Conservation (phyloP, 108 stramenopile species). For the Cyclostephanos tholiformis region DNA sequence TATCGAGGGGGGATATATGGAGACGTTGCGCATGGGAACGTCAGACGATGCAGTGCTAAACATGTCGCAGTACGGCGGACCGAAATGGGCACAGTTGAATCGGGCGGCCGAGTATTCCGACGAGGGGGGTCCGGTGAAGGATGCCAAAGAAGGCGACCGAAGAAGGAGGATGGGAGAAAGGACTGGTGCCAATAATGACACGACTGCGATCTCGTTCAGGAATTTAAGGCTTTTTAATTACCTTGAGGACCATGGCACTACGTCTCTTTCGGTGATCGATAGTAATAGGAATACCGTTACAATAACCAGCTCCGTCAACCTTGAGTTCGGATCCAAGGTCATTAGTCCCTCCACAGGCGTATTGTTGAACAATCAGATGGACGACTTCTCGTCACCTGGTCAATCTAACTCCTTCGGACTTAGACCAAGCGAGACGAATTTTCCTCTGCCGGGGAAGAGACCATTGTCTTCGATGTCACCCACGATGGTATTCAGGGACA, state of each 20-base stretch:
- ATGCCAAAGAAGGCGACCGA: slow-evolving; percentile 74
- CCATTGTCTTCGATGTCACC: slow-evolving; percentile 87
- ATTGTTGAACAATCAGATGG: slow-evolving; percentile 81
- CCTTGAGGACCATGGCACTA: slow-evolving; percentile 80
- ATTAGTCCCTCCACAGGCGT: slow-evolving; percentile 78
- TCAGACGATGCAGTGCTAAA: slow-evolving; percentile 55
- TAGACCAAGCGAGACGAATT: slow-evolving; percentile 71
- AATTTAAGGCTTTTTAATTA: slow-evolving; percentile 62
- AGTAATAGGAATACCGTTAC: slow-evolving; percentile 76
- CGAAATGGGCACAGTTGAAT: too few relatives aligned
- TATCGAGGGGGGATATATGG: slow-evolving; percentile 60
- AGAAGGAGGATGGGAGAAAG: slow-evolving; percentile 18
- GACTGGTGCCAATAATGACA: not conserved
- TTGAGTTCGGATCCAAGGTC: slow-evolving; percentile 62
- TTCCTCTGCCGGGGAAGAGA: slow-evolving; percentile 69
- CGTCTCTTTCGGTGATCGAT: slow-evolving; percentile 79
- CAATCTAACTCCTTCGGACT: slow-evolving; percentile 65
- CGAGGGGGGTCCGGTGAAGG: too few relatives aligned
- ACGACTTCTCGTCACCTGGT: slow-evolving; percentile 63
- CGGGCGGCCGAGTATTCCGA: too few relatives aligned
- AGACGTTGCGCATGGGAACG: slow-evolving; percentile 46
- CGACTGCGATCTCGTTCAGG: slow-evolving; percentile 1
- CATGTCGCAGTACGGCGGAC: too few relatives aligned
- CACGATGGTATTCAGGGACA: slow-evolving; percentile 62
- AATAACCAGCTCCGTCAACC: slow-evolving; percentile 76